Evolutionary conservation across 495 filamentous ascomycete species (phyloP), one percentile per base, ranked within the genome.

Genomic region (Penicillium angulare): DNA sequence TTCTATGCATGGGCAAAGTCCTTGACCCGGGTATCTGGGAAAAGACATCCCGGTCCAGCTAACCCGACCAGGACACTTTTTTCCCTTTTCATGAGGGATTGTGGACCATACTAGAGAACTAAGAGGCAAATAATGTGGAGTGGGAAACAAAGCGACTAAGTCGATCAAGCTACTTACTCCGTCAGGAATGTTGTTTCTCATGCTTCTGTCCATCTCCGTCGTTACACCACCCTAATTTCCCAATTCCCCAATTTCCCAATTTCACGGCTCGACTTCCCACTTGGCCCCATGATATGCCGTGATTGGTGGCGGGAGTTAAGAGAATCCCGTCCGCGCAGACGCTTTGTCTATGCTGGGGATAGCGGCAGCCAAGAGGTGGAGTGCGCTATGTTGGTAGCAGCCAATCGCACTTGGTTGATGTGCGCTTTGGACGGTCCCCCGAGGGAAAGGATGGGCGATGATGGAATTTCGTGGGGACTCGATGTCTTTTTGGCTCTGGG

Each of bases 1-100:
- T 65, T 65, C 59, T 56, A 65, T 65, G 62, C 62, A 65, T 65
- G 45, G 17, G 8, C 32, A 26, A 9, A 22, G 13, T n/a, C 29
- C 31, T 35, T 41, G 34, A 43, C 38, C 52, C 55, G 50, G 27
- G 13, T 36, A 41, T 33, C 35, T 47, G 55, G 52, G 42, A 49
- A 24, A 33, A 22, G 10, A n/a, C 9, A 15, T 18, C 29, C 26
- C 27, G 27, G 27, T 31, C 16, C 31, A 34, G 18, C 29, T 15
- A 46, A 46, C 29, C 43, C 27, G 23, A 24, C n/a, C 40, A 7
- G 29, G 24, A 20, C n/a, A n/a, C 36, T 26, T 35, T 17, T 35
- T 35, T 22, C n/a, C 20, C 16, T 18, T n/a, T n/a, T n/a, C n/a
- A n/a, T 43, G 41, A 39, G 22, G 10, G 27, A 39, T 36, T 27